Conservation (phyloP, 2,329 filamentous ascomycete genomes). For the Teratosphaeria gauchensis region DNA sequence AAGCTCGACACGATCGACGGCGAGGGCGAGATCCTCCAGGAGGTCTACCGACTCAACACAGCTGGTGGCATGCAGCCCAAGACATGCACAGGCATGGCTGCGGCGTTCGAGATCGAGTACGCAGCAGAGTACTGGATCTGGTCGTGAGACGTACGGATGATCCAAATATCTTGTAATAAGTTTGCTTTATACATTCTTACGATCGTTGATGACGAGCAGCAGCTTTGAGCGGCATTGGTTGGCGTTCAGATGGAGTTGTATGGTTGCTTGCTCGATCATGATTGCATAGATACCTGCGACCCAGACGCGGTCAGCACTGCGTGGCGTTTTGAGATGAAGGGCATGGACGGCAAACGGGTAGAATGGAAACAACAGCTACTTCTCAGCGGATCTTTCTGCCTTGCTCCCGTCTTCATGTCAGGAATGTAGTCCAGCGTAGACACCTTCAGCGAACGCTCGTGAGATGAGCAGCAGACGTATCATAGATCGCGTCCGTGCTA, state of each 20-base stretch:
- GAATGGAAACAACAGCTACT: not conserved
- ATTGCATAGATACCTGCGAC: conserved; percentile 5
- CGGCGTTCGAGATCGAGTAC: conserved; percentile 66
- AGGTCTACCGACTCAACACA: conserved; percentile 77
- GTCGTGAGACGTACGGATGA: not conserved
- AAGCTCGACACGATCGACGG: conserved; percentile 49
- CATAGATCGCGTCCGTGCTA: not conserved
- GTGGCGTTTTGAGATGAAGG: not conserved
- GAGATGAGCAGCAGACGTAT: not conserved
- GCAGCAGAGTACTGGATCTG: conserved; percentile 65
- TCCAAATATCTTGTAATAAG: not conserved
- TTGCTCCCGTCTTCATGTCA: not conserved
- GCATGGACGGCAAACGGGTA: not conserved
- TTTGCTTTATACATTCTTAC: not conserved
- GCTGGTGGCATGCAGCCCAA: conserved; percentile 68
- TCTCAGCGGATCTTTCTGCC: not conserved
- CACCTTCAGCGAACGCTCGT: not conserved
- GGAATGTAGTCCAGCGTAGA: not conserved
- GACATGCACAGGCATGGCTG: conserved; percentile 57
- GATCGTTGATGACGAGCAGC: not conserved
- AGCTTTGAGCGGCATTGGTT: conserved; percentile 6
- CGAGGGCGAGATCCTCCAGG: conserved; percentile 52
- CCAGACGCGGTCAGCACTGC: conserved; percentile 3
- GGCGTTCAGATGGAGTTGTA: not conserved
- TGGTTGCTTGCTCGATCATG: not conserved